Percentiles rank a stretch among this genome's conserved stretches.
Conservation (phyloP, 345 rosid species). For the Xanthoceras sorbifolium region DNA sequence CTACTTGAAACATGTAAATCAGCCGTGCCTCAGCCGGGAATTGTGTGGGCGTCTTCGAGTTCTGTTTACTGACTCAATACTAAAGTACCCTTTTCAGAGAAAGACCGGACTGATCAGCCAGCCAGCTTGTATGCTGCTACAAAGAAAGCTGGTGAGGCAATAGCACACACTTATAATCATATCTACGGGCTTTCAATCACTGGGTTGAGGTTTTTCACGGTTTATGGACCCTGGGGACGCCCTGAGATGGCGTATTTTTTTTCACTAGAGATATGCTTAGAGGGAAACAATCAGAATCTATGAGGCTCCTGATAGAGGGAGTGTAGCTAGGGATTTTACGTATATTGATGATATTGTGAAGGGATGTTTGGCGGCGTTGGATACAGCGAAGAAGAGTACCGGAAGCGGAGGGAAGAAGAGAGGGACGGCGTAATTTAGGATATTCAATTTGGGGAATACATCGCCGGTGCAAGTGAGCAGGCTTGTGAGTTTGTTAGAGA, state of each 20-base stretch:
- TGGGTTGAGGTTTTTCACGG: constrained; percentile 66
- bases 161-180: constrained; percentile 67
- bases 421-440: constrained; percentile 57
- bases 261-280: constrained; percentile 60
- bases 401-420: constrained; percentile 74
- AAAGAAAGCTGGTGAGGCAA: constrained; percentile 73
- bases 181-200: constrained; percentile 69
- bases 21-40: constrained; percentile 60
- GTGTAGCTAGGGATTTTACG: constrained; percentile 71
- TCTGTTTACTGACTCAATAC: constrained; percentile 68
- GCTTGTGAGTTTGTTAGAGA: constrained; percentile 63
- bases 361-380: constrained; percentile 64
- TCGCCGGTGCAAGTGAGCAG: constrained; percentile 57
- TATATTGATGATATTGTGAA: constrained; percentile 71
- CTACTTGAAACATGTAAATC: constrained; percentile 56
- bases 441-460: constrained; percentile 64
- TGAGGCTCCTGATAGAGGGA: constrained; percentile 52
- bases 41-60: constrained; percentile 78
- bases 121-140: constrained; percentile 72
- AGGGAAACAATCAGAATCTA: constrained; percentile 50
- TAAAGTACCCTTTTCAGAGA: constrained; percentile 68
- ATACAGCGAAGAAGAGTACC: constrained; percentile 68
- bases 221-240: constrained; percentile 76
- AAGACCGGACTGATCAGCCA: constrained; percentile 61
- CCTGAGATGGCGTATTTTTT: constrained; percentile 78